Evolutionary conservation across 495 filamentous ascomycete species (phyloP).

Genomic region (Aspergillus biplanus): DNA sequence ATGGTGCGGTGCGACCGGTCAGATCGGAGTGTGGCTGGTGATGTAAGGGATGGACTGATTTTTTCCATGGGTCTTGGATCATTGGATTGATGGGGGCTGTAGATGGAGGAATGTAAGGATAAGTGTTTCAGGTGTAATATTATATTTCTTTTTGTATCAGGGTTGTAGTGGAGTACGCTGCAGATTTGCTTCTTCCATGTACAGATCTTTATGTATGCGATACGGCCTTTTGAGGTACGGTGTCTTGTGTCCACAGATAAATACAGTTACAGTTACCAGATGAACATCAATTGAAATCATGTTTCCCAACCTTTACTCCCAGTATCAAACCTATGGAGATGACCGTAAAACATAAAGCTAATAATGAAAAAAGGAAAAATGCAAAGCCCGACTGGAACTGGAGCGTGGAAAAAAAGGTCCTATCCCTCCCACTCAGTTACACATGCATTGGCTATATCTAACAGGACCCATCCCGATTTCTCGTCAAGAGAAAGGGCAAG

Average conservation of each 20-base stretch:
- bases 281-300: background rate
- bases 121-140: background rate
- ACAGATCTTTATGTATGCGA: background rate
- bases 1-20: background rate
- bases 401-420: background rate
- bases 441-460: slow-evolving; percentile 16
- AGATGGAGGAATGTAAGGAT: background rate
- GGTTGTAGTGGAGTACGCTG: background rate
- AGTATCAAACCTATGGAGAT: background rate
- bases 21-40: slow-evolving; percentile 1
- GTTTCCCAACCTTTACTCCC: slow-evolving; percentile 8
- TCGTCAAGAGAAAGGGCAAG: slow-evolving; percentile 14
- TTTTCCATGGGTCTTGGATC: background rate
- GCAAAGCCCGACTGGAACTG: background rate
- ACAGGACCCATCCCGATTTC: slow-evolving; percentile 1
- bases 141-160: background rate
- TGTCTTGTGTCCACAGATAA: background rate
- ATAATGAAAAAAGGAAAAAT: slow-evolving; percentile 1
- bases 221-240: background rate
- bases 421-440: background rate
- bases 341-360: background rate
- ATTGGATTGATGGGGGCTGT: background rate
- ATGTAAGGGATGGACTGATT: background rate
- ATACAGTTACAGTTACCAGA: background rate
- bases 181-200: background rate